These are phyloP conservation scores for Viola pubescens DNA, from an alignment of 441 rosid species.

Conservation along the genomic window DNA sequence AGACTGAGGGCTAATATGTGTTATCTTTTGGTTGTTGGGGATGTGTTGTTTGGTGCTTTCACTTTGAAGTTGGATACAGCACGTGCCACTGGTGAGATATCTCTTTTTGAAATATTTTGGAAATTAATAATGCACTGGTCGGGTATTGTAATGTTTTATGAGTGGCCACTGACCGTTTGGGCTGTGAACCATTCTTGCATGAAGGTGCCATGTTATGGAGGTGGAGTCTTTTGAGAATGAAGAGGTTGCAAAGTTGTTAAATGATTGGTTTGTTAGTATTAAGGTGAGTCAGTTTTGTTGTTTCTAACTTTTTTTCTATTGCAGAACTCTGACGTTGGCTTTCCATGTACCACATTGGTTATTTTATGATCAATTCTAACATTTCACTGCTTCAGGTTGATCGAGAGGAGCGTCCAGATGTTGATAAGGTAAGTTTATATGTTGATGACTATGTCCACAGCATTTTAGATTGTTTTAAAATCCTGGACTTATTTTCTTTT, in stretches of 20 bases:
- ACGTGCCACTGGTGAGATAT: constrained; percentile 90
- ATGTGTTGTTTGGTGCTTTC: constrained; percentile 9
- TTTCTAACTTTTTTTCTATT: background rate
- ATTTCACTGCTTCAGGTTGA: constrained; percentile 55
- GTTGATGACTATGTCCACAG: background rate
- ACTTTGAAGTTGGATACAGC: constrained; percentile 89
- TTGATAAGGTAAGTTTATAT: constrained; percentile 60
- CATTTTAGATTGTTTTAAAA: too few species aligned
- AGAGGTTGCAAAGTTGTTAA: constrained; percentile 69
- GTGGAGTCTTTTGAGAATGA: constrained; percentile 91
- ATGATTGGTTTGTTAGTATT: constrained; percentile 72
- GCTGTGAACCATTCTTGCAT: background rate
- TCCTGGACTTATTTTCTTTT: too few species aligned
- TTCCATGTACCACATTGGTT: background rate
- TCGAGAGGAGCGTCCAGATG: constrained; percentile 94
- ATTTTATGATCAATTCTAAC: constrained; percentile 13
- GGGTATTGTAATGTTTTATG: background rate
- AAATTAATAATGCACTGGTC: background rate
- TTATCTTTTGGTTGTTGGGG: background rate
- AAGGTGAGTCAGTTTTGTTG: constrained; percentile 45
- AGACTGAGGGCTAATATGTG: constrained; percentile 4
- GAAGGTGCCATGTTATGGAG: constrained; percentile 99
- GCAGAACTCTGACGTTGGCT: background rate
- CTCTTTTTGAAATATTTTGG: background rate
- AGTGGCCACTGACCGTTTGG: background rate